Evolutionary conservation across 164 flowering plant genomes (phyloP), one percentile per base, ranked within the genome.

Genomic region (Echeveria elegans): DNA sequence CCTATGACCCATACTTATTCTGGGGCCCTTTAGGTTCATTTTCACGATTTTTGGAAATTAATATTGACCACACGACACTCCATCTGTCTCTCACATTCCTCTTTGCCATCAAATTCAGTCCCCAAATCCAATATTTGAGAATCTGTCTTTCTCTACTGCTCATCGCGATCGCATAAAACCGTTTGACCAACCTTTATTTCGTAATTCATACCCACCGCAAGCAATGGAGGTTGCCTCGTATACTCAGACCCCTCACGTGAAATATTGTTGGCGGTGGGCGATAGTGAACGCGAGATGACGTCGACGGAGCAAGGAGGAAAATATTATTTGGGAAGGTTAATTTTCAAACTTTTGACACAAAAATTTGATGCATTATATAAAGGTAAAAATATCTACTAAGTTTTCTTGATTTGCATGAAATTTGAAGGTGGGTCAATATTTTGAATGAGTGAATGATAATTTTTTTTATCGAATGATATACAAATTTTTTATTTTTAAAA

Each of bases 181-280:
- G n/a, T 47, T 18, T 1, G 18, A 4, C 16, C 21, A 21, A 47
- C 6, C 52, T 21, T 5, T 47, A 21, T 21, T 16, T 1, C 34
- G 28, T 40, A 38, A 38, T 43, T 43, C 47, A 43, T 43, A 11
- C 1, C 15, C 3, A 66, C 32, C 19, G 6, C 66, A n/a, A n/a
- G n/a, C n/a, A 40, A 79, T 79, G 82, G 82, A 76, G 66, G 66
- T 73, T 45, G 71, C 72, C n/a, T 63, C 72, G 50, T 72, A 73
- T 64, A 70, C 80, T 0, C 61, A 72, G 29, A 50, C 66, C 58
- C 38, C 72, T 34, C 0, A n/a, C n/a, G n/a, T n/a, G n/a, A n/a
- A n/a, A n/a, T n/a, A n/a, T n/a, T n/a, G n/a, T n/a, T n/a, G n/a
- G n/a, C n/a, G n/a, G n/a, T n/a, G n/a, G n/a, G n/a, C n/a, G n/a